Evolutionary conservation across 1,139 yeast genomes (phyloP).

Genomic region (Yamadazyma epiphylla): DNA sequence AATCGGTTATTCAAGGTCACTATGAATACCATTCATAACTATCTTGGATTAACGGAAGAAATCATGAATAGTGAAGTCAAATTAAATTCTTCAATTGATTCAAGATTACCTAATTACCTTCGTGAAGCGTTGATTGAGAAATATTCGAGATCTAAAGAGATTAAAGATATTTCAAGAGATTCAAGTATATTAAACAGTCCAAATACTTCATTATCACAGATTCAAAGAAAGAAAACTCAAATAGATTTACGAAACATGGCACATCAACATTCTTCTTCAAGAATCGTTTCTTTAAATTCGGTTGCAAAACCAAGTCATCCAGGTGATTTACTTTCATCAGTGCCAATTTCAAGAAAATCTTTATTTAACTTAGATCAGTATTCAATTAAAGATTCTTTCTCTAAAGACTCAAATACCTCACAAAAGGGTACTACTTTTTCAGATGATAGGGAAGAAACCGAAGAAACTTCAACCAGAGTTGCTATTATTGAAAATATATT

Average conservation of each 20-base stretch:
- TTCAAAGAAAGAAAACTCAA: conserved; percentile 6
- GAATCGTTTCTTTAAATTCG: conserved; percentile 65
- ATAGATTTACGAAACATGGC: conserved; percentile 4
- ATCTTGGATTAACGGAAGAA: conserved; percentile 80
- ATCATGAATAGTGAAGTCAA: conserved; percentile 72
- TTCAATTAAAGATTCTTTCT: conserved; percentile 5
- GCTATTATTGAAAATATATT: conserved; percentile 79
- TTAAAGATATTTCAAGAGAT: neutral
- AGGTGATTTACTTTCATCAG: conserved; percentile 81
- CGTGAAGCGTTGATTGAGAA: conserved; percentile 54
- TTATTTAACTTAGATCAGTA: conserved; percentile 16
- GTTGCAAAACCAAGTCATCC: conserved; percentile 62
- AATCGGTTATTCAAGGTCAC: conserved; percentile 87
- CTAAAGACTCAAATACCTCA: conserved; percentile 3
- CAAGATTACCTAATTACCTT: conserved; percentile 56
- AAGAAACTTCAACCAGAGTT: conserved; percentile 63
- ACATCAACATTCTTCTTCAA: conserved; percentile 29
- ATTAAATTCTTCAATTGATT: conserved; percentile 49
- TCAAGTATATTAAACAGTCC: conserved; percentile 1
- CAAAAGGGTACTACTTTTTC: conserved; percentile 40
- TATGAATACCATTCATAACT: conserved; percentile 82
- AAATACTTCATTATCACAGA: conserved; percentile 4
- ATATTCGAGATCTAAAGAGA: conserved; percentile 3
- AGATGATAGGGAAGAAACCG: conserved; percentile 67
- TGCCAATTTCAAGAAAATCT: conserved; percentile 62